Base-by-base conservation (phyloP, 306 rosid species). In the Begonia peltatifolia region DNA sequence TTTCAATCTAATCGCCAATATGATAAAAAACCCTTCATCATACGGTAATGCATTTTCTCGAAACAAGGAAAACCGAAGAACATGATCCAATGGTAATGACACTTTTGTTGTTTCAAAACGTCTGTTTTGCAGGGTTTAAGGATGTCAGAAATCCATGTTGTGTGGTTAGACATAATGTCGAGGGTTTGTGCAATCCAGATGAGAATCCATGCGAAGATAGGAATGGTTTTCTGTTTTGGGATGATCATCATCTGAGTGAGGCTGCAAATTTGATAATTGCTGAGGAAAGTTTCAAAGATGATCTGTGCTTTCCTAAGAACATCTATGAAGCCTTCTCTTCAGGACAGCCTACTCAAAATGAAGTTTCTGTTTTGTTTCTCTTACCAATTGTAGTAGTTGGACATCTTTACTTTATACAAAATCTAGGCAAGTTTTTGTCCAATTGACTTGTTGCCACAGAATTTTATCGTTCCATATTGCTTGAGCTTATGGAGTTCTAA, bases 181-280 rank as follows among this genome's bases (percentile, higher is more conserved):
- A 10, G 14, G 48, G 48, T 11, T 44, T 44, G 14, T 44, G 48
- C 48, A 44, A 10, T 44, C 14, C 48, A 44, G 6, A 44, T 44
- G 48, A 44, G 48, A 44, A 3, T 44, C 48, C 48, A 44, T 44
- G 48, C 14, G 5, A 44, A 11, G 4, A 46, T 44, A 57, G 61
- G 52, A 57, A 44, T 9, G 46, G 11, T 12, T 9, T 17, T 9
- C 17, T 57, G 14, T 57, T 57, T 18, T 57, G 61, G 52, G 52
- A 57, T n/a, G 43, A 22, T 44, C 23, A 1, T 12, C 42, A 57
- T 57, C 46, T 44, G 14, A 44, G 48, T 12, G 48, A 44, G 48
- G 48, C 48, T 11, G 48, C 48, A 12, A 44, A 44, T 44, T 10
- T 8, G 12, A 44, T 44, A n/a, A 44, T 44, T 44, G 48, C 48